A percentile compares a stretch with the other conserved stretches of the same genome.
phyloP scores from a whole-genome alignment of 768 basidiomycete genomes.

The Boletus subparvulus region DNA sequence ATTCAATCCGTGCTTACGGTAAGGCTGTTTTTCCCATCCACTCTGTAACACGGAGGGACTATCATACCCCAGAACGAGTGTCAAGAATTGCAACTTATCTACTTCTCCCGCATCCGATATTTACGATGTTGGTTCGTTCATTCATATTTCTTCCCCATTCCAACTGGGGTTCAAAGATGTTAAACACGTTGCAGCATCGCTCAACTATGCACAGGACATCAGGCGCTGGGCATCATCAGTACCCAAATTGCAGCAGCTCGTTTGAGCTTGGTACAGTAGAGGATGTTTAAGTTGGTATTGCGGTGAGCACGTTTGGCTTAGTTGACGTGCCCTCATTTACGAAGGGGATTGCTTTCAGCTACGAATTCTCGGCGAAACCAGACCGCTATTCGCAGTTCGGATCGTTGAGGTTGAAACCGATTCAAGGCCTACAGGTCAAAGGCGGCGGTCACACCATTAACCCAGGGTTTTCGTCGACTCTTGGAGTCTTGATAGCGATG shows the following conservation, averaged over 20 bases:
- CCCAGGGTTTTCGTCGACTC: slow-evolving; percentile 56
- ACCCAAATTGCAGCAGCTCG: slow-evolving; percentile 42
- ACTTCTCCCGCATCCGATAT: slow-evolving; percentile 39
- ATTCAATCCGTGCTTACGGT: slow-evolving; percentile 10
- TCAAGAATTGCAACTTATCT: neutral
- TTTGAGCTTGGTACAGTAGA: slow-evolving; percentile 54
- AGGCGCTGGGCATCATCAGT: slow-evolving; percentile 50
- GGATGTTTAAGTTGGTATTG: slow-evolving; percentile 49
- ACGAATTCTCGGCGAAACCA: slow-evolving; percentile 40
- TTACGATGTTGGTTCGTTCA: slow-evolving; percentile 39
- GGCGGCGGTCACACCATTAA: slow-evolving; percentile 58
- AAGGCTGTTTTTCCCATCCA: no score
- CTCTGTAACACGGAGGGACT: no score
- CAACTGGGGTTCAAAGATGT: neutral
- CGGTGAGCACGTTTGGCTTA: slow-evolving; percentile 33
- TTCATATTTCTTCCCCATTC: neutral
- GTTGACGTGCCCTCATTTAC: no score
- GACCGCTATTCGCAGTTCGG: slow-evolving; percentile 30
- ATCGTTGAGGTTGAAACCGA: neutral
- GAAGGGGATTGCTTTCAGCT: neutral
- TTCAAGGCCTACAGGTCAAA: slow-evolving; percentile 46
- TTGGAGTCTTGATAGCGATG: slow-evolving; percentile 58
- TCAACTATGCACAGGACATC: slow-evolving; percentile 41
- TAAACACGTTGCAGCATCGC: neutral
- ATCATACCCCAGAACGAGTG: no score